These are phyloP conservation scores for Alternaria sp. DNA, from an alignment of 2,329 filamentous ascomycete genomes.

Conservation along the genomic window DNA sequence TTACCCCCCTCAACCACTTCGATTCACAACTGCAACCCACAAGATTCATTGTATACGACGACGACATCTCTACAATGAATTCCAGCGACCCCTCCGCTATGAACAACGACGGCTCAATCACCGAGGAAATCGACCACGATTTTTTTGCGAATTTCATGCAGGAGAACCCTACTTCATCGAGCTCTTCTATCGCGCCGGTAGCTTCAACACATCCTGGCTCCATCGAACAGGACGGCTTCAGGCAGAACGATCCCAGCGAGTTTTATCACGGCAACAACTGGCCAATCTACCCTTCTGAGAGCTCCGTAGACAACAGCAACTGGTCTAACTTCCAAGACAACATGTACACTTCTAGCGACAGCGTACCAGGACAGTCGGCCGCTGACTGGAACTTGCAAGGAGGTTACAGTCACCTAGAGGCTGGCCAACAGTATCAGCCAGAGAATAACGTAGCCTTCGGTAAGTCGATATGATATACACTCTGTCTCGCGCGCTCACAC, in stretches of 20 bases:
- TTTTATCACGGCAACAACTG: not conserved
- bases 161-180: not conserved
- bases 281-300: not conserved
- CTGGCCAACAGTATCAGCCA: not conserved
- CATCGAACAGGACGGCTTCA: not conserved
- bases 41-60: not conserved
- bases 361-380: not conserved
- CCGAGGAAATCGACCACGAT: not conserved
- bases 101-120: not conserved
- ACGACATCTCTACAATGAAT: not conserved
- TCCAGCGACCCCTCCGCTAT: not conserved
- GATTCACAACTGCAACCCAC: not conserved
- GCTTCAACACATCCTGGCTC: not conserved
- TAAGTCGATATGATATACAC: not conserved
- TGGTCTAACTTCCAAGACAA: not conserved
- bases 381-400: not conserved
- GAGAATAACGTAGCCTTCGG: not conserved
- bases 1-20: not conserved
- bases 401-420: not conserved
- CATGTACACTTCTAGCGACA: not conserved
- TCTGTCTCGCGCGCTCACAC: not conserved
- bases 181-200: not conserved
- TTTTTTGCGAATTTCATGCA: not conserved
- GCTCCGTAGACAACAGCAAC: not conserved
- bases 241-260: not conserved